Base-by-base conservation (phyloP, 495 filamentous ascomycete species). In the Thermothielavioides terrestris region DNA sequence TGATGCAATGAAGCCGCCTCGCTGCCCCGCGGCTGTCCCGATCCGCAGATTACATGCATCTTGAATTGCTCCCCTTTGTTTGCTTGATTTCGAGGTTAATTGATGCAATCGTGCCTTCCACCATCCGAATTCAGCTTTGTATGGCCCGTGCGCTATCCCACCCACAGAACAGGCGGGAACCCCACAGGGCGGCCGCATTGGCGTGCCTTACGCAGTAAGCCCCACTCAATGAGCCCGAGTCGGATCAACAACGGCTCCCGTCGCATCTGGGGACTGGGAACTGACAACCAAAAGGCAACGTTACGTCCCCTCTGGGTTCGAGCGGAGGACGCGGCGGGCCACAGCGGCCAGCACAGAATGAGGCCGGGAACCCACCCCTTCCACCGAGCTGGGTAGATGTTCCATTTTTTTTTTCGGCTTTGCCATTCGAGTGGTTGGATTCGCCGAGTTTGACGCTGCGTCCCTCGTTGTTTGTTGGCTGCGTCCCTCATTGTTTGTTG, bases 271-370 rank as follows among this genome's bases (percentile, higher is more conserved):
- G n/a, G 34, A 14, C 34, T 30, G 27, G n/a, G 27, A 21, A 45
- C 52, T 28, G 44, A n/a, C n/a, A 15, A 48, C 39, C 48, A 56
- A 57, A 21, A 37, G 46, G 57, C 57, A 60, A 60, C 57, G 57
- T 60, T 60, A 57, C 57, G 26, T 56, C 42, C 41, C 44, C 41
- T 49, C n/a, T n/a, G 21, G 31, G 7, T 27, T 30, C 32, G 46
- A 18, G 46, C 32, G 32, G 47, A 41, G n/a, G 39, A 51, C 39
- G 39, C 30, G 31, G 23, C 45, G 44, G 44, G 14, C 22, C 44
- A 26, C 44, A 32, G 21, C 44, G 22, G 25, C 25, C 35, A 39
- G 0, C 3, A 17, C 22, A 48, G 11, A 12, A 35, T 25, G 12
- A 38, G 11, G 25, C 45, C 34, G 23, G 34, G 34, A 22, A 20